Base-by-base conservation (phyloP, 2,329 filamentous ascomycete genomes). In the Aspergillus pseudoviridinutans region DNA sequence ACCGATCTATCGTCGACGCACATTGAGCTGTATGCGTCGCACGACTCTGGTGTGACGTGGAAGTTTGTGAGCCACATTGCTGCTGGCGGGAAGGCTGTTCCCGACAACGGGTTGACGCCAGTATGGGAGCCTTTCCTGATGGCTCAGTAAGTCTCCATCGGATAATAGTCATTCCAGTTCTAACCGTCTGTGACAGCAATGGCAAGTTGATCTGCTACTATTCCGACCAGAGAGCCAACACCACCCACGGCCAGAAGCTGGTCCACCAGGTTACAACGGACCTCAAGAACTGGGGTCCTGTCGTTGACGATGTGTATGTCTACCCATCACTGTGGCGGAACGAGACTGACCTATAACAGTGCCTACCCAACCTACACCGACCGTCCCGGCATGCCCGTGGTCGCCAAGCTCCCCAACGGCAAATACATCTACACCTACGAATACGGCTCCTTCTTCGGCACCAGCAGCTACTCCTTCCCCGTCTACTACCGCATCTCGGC, bases 41-140 rank as follows among this genome's bases (percentile, higher is more conserved):
- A 70, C 7, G 85, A 91, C 67, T 74, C 76, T 49, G 88, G 87
- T 6, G 64, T 73, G 35, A 86, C 81, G 1, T 91, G 87, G 88
- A 74, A 82, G 28, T 90, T 89, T 62, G 81, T 89, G 53, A 86
- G 83, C 58, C 81, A 85, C 62, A 82, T 90, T 49, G 87, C 87
- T 0, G 74, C 77, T 1, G 88, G 87, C 35, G 86, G 86, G n/a
- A 78, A 79, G 50, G 86, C 87, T 2, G 65, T 76, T 0, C 82
- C 87, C 3, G 80, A 84, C 66, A 88, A 90, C 65, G 87, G 85
- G 1, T 70, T 85, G 41, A 87, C 85, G 0, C 86, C 87, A 0
- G 84, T 91, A 22, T 91, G 88, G 88, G 88, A 91, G 70, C 88
- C 88, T 0, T 89, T 87, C 70, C 72, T 90, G 46, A 67, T 84